phyloP scores from a whole-genome alignment of 805 yeast genomes.

The Yamadazyma tumulicola region DNA sequence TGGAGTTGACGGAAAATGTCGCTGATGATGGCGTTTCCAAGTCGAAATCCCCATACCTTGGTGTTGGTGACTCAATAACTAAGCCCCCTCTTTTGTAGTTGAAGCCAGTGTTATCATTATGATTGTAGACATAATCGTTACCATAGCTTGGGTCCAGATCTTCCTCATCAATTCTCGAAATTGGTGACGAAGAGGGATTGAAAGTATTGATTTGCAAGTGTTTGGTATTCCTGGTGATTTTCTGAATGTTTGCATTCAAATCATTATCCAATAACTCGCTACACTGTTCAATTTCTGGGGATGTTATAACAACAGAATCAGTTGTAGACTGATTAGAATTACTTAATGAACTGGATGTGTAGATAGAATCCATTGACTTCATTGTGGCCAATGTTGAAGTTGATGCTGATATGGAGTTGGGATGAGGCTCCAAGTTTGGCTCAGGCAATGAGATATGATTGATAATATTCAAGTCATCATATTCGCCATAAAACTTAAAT shows the following conservation, averaged over 20 bases:
- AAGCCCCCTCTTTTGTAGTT: conserved; percentile 12
- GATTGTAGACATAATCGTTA: conserved; percentile 1
- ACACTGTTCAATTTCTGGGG: conserved; percentile 6
- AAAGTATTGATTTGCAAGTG: conserved; percentile 18
- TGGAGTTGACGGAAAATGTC: conserved; percentile 10
- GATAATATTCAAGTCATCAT: conserved; percentile 1
- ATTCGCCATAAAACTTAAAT: conserved; percentile 8
- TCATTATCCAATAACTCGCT: conserved; percentile 4
- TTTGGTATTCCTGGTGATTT: conserved; percentile 27
- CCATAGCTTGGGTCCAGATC: background rate
- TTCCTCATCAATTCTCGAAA: conserved; percentile 12
- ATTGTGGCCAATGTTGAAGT: conserved; percentile 10
- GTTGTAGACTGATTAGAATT: conserved; percentile 1
- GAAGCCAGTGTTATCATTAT: conserved; percentile 1
- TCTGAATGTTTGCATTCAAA: background rate
- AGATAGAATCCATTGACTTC: conserved; percentile 5
- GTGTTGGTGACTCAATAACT: conserved; percentile 13
- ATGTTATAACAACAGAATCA: background rate
- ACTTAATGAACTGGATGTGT: conserved; percentile 2
- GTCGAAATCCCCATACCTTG: conserved; percentile 6
- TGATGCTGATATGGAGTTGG: conserved; percentile 7
- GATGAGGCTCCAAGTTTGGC: conserved; percentile 12
- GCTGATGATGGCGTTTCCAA: conserved; percentile 13
- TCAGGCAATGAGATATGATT: conserved; percentile 8
- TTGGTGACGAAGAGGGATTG: conserved; percentile 4